These are phyloP conservation scores for Amphibolis antarctica DNA, from an alignment of 106 monocot species.

Conservation along the genomic window DNA sequence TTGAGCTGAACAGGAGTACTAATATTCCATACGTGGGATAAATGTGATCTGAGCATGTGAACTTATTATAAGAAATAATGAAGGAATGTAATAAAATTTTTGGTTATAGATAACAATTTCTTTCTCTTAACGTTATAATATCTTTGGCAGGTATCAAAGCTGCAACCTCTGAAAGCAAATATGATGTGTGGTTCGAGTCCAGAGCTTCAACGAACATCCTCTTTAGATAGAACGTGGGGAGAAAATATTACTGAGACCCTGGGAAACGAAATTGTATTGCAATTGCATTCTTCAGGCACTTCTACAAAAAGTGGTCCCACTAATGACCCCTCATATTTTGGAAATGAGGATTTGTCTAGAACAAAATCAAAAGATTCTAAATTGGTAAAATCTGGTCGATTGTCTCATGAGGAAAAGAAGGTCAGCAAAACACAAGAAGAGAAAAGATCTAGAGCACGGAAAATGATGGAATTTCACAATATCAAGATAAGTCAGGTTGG, in stretches of 20 bases:
- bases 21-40: no score
- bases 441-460: constrained; percentile 54
- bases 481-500: constrained; percentile 96
- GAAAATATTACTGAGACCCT: constrained; percentile 59
- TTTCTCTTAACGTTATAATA: background rate
- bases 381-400: constrained; percentile 34
- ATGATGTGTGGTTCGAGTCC: constrained; percentile 35
- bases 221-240: constrained; percentile 67
- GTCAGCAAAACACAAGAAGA: constrained; percentile 60
- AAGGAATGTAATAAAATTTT: background rate
- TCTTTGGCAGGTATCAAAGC: constrained; percentile 31
- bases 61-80: background rate
- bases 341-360: constrained; percentile 26
- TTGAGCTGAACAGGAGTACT: background rate
- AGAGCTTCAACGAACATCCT: constrained; percentile 66
- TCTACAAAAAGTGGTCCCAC: constrained; percentile 40
- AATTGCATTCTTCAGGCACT: constrained; percentile 33
- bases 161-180: constrained; percentile 39
- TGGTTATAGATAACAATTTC: background rate
- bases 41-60: no score
- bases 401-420: constrained; percentile 74
- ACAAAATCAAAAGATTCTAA: constrained; percentile 52
- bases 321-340: constrained; percentile 29
- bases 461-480: constrained; percentile 90
- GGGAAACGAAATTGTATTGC: constrained; percentile 56